Evolutionary conservation across 192 early-diverging fungal genomes (phyloP).

Genomic region (Mortierella antarctica): DNA sequence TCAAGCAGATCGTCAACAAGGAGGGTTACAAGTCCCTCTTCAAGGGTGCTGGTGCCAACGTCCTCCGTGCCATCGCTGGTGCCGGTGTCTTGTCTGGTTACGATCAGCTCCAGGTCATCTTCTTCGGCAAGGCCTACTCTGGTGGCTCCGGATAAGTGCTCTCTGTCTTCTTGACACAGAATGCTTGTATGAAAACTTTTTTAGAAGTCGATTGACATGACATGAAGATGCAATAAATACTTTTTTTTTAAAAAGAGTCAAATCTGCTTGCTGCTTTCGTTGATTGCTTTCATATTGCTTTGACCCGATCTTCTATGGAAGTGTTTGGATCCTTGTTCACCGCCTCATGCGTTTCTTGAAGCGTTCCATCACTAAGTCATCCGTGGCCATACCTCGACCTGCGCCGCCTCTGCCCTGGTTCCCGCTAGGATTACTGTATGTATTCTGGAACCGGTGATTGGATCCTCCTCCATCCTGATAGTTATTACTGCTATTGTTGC

Average conservation of each 20-base stretch:
- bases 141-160: conserved; percentile 54
- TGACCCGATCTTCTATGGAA: neutral
- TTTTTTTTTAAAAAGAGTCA: conserved; percentile 2
- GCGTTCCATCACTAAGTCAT: conserved; percentile 83
- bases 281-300: neutral
- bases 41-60: conserved; percentile 99
- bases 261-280: neutral
- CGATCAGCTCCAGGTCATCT: conserved; percentile 77
- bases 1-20: conserved; percentile 89
- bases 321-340: conserved; percentile 16
- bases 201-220: conserved; percentile 7
- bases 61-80: conserved; percentile 98
- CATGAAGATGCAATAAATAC: conserved; percentile 14
- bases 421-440: conserved; percentile 12
- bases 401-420: conserved; percentile 43
- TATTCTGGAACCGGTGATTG: conserved; percentile 51
- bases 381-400: conserved; percentile 82
- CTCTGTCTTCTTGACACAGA: neutral
- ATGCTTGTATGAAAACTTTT: conserved; percentile 12
- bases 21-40: conserved; percentile 95
- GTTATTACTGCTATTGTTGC: conserved; percentile 18
- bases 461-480: conserved; percentile 9
- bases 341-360: conserved; percentile 88
- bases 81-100: conserved; percentile 91
- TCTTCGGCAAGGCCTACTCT: conserved; percentile 59